Base-by-base conservation (phyloP, 2,329 filamentous ascomycete genomes). In the Aspergillus awamori region DNA sequence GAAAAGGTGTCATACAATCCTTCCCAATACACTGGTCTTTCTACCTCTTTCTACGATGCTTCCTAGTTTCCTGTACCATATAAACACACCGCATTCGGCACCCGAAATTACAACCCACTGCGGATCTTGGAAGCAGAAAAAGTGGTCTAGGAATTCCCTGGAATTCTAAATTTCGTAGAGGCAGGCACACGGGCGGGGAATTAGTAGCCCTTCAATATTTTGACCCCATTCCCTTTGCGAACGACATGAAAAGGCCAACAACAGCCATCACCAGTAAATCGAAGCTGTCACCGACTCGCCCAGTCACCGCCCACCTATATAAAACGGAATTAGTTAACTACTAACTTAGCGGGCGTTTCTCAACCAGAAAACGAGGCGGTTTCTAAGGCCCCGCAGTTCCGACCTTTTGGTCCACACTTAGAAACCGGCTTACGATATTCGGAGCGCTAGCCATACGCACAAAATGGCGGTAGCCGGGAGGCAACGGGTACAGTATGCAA, bases 61-160 rank as follows among this genome's bases (percentile, higher is more conserved):
- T 54, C 33, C 47, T 57, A 43, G 55, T 55, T 17, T 47, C 59
- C 59, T 57, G 48, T 58, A 61, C 57, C 57, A 53, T 58, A 53
- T 55, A 45, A 54, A 56, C 57, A 63, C 63, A 66, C 62, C 64
- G 62, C 64, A 60, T 63, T 64, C 62, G 64, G 63, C 54, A 53
- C 56, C 38, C 58, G 60, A 65, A 59, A 64, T 60, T 63, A 53
- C 59, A 67, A 43, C 56, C 65, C 68, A 70, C 68, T 59, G 68
- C 65, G 67, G 68, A 70, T 62, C 68, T 63, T 56, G 43, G 8
- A 56, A 33, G 11, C 11, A 36, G 15, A 38, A 47, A 56, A 30
- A 56, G 15, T 17, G n/a, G 26, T 51, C 15, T 33, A 30, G 17
- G 7, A 2, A 17, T 17, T 24, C 5, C 24, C n/a, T 43, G 39